Evolutionary conservation across 2,329 filamentous ascomycete species (phyloP).

Genomic region (Aureobasidium sp.): DNA sequence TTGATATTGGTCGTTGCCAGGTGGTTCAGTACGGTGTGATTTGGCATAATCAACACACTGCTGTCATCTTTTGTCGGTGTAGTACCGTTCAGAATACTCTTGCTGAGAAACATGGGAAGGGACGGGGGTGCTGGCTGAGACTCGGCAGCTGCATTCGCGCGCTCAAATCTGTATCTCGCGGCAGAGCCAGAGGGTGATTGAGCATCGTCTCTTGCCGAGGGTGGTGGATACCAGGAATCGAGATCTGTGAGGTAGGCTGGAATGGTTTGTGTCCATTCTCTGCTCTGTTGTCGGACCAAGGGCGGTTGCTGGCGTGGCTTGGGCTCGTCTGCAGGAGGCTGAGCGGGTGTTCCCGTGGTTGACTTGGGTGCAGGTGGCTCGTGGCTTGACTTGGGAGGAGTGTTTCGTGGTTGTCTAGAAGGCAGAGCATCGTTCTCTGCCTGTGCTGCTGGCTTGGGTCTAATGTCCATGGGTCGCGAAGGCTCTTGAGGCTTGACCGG

Average conservation of each 20-base stretch:
- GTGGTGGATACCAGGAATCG: slow-evolving; percentile 51
- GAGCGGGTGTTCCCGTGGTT: slow-evolving; percentile 1
- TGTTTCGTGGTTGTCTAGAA: slow-evolving; percentile 20
- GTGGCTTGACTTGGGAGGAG: slow-evolving; percentile 20
- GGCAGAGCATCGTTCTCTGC: slow-evolving; percentile 3
- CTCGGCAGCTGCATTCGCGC: slow-evolving; percentile 66
- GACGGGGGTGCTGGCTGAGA: slow-evolving; percentile 77
- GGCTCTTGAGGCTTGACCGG: slow-evolving; percentile 10
- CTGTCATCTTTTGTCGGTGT: slow-evolving; percentile 96
- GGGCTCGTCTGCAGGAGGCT: background rate
- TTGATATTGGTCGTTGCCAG: slow-evolving; percentile 97
- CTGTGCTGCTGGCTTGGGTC: slow-evolving; percentile 13
- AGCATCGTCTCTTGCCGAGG: slow-evolving; percentile 27
- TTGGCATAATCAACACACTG: slow-evolving; percentile 92
- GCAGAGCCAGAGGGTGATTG: slow-evolving; percentile 2
- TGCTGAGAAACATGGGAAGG: slow-evolving; percentile 83
- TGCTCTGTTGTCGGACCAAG: slow-evolving; percentile 9
- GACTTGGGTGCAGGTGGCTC: slow-evolving; percentile 6
- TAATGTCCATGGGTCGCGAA: slow-evolving; percentile 22
- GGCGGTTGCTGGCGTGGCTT: slow-evolving; percentile 8
- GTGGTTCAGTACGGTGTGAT: slow-evolving; percentile 94
- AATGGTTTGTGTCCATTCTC: slow-evolving; percentile 63
- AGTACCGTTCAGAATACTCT: slow-evolving; percentile 87
- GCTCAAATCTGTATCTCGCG: slow-evolving; percentile 48
- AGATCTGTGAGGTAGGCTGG: slow-evolving; percentile 82